Conservation (phyloP, 192 early-diverging fungal species). For the Gigaspora rosea region DNA sequence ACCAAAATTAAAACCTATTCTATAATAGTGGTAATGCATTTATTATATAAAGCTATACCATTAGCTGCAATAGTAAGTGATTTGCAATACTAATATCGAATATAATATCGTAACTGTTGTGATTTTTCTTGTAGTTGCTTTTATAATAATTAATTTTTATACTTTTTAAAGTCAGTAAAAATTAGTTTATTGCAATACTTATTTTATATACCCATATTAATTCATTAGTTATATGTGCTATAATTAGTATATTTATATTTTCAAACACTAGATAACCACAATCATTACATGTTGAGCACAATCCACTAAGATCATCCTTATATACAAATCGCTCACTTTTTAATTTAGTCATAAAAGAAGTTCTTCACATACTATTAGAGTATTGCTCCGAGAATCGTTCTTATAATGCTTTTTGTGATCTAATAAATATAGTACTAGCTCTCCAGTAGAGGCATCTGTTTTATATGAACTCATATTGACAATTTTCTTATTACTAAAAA, state of each 20-base stretch:
- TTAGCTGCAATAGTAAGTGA: background rate
- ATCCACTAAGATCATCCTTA: too few species aligned
- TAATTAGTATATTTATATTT: slow-evolving; percentile 5
- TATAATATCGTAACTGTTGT: background rate
- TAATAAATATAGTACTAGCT: too few species aligned
- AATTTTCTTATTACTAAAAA: background rate
- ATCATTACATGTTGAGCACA: too few species aligned
- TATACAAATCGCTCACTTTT: too few species aligned
- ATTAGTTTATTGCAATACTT: background rate
- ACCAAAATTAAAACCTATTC: background rate
- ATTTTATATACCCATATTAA: background rate
- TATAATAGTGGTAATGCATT: background rate
- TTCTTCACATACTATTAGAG: too few species aligned
- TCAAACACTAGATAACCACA: slow-evolving; percentile 2
- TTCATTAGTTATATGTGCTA: background rate
- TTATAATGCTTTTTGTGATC: too few species aligned
- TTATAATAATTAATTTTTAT: too few species aligned
- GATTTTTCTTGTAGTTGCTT: too few species aligned
- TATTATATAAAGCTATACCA: background rate
- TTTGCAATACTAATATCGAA: background rate
- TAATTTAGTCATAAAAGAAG: too few species aligned
- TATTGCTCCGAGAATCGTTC: too few species aligned
- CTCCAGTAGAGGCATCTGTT: too few species aligned
- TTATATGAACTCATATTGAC: slow-evolving; percentile 3
- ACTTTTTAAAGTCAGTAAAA: background rate